These are phyloP conservation scores for Dimargaris verticillata DNA, from an alignment of 192 early-diverging fungal species.

Conservation along the genomic window DNA sequence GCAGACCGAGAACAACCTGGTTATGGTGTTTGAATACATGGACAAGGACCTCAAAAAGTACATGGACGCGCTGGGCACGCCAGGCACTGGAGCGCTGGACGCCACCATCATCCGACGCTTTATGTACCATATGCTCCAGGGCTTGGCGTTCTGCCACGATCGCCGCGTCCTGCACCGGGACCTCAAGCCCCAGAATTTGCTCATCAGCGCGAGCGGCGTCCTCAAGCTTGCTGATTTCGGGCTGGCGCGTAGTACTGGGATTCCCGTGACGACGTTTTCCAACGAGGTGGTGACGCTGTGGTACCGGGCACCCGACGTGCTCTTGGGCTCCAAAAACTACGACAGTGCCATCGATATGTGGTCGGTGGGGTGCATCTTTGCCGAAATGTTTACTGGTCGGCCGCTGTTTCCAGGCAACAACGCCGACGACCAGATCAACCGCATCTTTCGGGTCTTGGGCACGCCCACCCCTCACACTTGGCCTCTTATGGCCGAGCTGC, in stretches of 20 bases:
- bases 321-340: slow-evolving; percentile 88
- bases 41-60: slow-evolving; percentile 76
- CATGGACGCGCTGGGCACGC: slow-evolving; percentile 56
- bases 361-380: slow-evolving; percentile 98
- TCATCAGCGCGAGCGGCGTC: slow-evolving; percentile 63
- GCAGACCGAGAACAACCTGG: slow-evolving; percentile 70
- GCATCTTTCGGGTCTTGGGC: slow-evolving; percentile 66
- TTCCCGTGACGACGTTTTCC: slow-evolving; percentile 84
- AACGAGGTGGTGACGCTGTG: slow-evolving; percentile 98
- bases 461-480: slow-evolving; percentile 62
- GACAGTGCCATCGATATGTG: slow-evolving; percentile 94
- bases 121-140: slow-evolving; percentile 66
- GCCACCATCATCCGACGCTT: slow-evolving; percentile 53
- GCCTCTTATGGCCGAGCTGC: slow-evolving; percentile 49
- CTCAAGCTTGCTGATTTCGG: slow-evolving; percentile 77
- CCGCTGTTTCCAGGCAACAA: slow-evolving; percentile 68
- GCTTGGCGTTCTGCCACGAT: slow-evolving; percentile 73
- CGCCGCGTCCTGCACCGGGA: slow-evolving; percentile 71
- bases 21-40: slow-evolving; percentile 78
- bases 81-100: slow-evolving; percentile 46
- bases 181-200: slow-evolving; percentile 72
- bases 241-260: slow-evolving; percentile 66
- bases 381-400: slow-evolving; percentile 68
- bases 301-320: slow-evolving; percentile 95
- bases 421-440: slow-evolving; percentile 63